These are phyloP conservation scores for Hypoxylon sp. DNA, from an alignment of 2,329 filamentous ascomycete genomes.

Conservation along the genomic window DNA sequence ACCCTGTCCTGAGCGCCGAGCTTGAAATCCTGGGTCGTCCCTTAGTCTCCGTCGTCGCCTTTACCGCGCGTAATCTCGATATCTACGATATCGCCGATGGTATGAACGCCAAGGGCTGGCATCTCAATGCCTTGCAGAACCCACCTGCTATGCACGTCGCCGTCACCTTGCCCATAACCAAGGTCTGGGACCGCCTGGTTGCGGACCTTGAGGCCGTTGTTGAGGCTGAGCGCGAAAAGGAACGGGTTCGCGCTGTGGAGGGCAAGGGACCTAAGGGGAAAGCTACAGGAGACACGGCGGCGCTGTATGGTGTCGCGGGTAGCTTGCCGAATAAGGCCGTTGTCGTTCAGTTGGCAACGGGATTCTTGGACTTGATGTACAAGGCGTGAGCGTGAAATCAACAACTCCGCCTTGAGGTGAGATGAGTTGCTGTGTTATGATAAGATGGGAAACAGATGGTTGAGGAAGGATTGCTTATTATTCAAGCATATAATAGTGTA, in stretches of 20 bases:
- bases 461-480: slow-evolving; percentile 6
- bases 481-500: slow-evolving; percentile 27
- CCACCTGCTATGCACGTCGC: slow-evolving; percentile 95
- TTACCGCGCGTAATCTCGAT: slow-evolving; percentile 85
- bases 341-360: slow-evolving; percentile 88
- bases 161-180: slow-evolving; percentile 88
- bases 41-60: slow-evolving; percentile 91
- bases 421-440: neutral
- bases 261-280: slow-evolving; percentile 76
- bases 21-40: slow-evolving; percentile 87
- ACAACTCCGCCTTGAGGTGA: neutral
- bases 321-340: slow-evolving; percentile 96
- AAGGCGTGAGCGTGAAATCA: slow-evolving; percentile 72
- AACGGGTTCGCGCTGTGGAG: slow-evolving; percentile 78
- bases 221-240: slow-evolving; percentile 84
- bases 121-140: slow-evolving; percentile 92
- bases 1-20: slow-evolving; percentile 77
- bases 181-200: slow-evolving; percentile 84
- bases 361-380: slow-evolving; percentile 93
- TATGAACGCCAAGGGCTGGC: slow-evolving; percentile 90
- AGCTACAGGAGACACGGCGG: slow-evolving; percentile 83
- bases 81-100: slow-evolving; percentile 95
- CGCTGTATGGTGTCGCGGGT: slow-evolving; percentile 94
- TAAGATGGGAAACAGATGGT: neutral
- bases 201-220: slow-evolving; percentile 77